Conservation (phyloP, 345 rosid genomes). For the Litchi chinensis region DNA sequence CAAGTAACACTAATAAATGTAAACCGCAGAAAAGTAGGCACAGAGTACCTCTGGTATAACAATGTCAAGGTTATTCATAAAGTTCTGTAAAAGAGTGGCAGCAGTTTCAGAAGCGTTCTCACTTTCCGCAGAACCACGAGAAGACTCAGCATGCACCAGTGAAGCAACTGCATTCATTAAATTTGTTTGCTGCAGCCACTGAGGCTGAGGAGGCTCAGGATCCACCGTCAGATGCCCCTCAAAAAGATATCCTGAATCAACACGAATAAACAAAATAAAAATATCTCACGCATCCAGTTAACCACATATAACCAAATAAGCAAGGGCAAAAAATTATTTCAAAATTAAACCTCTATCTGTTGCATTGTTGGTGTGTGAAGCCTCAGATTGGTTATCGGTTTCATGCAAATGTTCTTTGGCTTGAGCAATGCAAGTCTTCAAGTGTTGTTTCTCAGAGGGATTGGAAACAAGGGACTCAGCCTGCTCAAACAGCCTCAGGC, state of each 20-base stretch:
- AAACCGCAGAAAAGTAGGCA: neutral
- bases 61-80: slow-evolving; percentile 54
- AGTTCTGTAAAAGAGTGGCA: slow-evolving; percentile 51
- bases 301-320: neutral
- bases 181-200: slow-evolving; percentile 76
- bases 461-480: slow-evolving; percentile 56
- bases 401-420: slow-evolving; percentile 67
- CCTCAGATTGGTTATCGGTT: slow-evolving; percentile 40
- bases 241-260: slow-evolving; percentile 71
- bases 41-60: slow-evolving; percentile 66
- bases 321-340: neutral
- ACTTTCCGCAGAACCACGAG: slow-evolving; percentile 34
- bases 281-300: neutral
- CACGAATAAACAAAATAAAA: slow-evolving; percentile 6
- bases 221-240: slow-evolving; percentile 97
- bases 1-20: neutral
- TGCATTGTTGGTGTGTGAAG: slow-evolving; percentile 23
- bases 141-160: slow-evolving; percentile 50
- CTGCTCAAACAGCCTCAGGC: slow-evolving; percentile 65
- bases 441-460: slow-evolving; percentile 61
- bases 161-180: slow-evolving; percentile 64
- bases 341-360: slow-evolving; percentile 47
- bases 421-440: slow-evolving; percentile 64
- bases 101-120: slow-evolving; percentile 45
- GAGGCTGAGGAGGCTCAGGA: slow-evolving; percentile 93